A percentile compares a stretch with the other conserved stretches of the same genome.
Evolutionary conservation across 2,329 filamentous ascomycete species (phyloP).

Genomic region (Penicillium occitanis): DNA sequence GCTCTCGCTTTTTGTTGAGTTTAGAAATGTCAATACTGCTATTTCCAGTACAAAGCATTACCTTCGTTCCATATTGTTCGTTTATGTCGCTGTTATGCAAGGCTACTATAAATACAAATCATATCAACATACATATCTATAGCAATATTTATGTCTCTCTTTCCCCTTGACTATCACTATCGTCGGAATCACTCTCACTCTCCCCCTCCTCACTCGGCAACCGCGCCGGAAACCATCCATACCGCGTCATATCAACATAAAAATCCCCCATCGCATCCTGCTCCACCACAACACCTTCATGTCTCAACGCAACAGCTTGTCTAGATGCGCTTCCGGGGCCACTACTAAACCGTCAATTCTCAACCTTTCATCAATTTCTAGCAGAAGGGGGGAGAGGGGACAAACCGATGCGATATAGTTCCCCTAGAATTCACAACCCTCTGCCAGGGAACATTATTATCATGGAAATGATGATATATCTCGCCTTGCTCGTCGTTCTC

Average conservation of each 20-base stretch:
- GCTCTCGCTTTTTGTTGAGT: background rate
- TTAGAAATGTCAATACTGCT: slow-evolving; percentile 9
- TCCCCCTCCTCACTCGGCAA: slow-evolving; percentile 48
- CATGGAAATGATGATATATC: slow-evolving; percentile 60
- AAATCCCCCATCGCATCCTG: slow-evolving; percentile 47
- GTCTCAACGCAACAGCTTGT: slow-evolving; percentile 43
- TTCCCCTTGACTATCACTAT: background rate
- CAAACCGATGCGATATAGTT: slow-evolving; percentile 77
- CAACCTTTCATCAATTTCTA: no score
- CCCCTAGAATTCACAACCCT: slow-evolving; percentile 87
- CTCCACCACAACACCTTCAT: slow-evolving; percentile 45
- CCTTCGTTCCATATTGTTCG: background rate
- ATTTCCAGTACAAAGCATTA: slow-evolving; percentile 7
- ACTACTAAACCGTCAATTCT: slow-evolving; percentile 22
- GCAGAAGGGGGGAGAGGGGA: background rate
- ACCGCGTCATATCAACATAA: slow-evolving; percentile 43
- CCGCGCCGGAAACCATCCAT: slow-evolving; percentile 52
- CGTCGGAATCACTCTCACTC: background rate
- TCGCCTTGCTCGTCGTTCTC: slow-evolving; percentile 19
- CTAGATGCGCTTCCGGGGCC: slow-evolving; percentile 45
- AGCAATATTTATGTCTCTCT: background rate
- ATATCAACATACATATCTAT: background rate
- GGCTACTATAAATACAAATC: background rate
- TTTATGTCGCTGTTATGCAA: background rate
- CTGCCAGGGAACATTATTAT: slow-evolving; percentile 87